Conservation (phyloP, 1,284 basidiomycete species). For the Pyrrhoderma lamaoense region DNA sequence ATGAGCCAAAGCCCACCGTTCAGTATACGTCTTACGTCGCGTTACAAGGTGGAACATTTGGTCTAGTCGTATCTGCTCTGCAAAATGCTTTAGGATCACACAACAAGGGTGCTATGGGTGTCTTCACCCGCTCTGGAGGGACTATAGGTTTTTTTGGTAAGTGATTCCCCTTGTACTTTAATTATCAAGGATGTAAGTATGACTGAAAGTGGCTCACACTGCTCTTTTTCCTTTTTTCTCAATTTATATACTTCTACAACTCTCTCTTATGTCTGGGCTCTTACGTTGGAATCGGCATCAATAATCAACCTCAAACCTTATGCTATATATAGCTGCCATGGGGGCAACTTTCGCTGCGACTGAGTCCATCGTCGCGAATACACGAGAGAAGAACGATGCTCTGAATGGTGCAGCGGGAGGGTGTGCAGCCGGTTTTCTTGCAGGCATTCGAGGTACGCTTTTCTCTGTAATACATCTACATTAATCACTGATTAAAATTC, state of each 20-base stretch:
- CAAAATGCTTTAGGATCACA: conserved; percentile 83
- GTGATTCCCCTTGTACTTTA: conserved; percentile 20
- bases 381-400: conserved; percentile 74
- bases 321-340: conserved; percentile 67
- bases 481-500: not conserved
- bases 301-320: not conserved
- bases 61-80: conserved; percentile 71
- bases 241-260: not conserved
- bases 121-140: conserved; percentile 72
- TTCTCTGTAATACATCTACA: conserved; percentile 18
- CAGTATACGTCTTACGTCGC: conserved; percentile 56
- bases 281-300: too few species aligned
- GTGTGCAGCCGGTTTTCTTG: conserved; percentile 89
- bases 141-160: conserved; percentile 79
- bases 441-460: conserved; percentile 69
- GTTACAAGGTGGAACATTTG: conserved; percentile 66
- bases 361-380: conserved; percentile 76
- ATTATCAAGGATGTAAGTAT: not conserved
- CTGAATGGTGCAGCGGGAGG: conserved; percentile 84
- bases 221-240: not conserved
- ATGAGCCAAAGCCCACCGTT: conserved; percentile 52
- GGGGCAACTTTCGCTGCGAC: conserved; percentile 83
- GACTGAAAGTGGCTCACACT: too few species aligned
- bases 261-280: too few species aligned
- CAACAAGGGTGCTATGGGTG: conserved; percentile 80